Conservation (phyloP, 306 rosid genomes). For the Cicer chorassanicum region DNA sequence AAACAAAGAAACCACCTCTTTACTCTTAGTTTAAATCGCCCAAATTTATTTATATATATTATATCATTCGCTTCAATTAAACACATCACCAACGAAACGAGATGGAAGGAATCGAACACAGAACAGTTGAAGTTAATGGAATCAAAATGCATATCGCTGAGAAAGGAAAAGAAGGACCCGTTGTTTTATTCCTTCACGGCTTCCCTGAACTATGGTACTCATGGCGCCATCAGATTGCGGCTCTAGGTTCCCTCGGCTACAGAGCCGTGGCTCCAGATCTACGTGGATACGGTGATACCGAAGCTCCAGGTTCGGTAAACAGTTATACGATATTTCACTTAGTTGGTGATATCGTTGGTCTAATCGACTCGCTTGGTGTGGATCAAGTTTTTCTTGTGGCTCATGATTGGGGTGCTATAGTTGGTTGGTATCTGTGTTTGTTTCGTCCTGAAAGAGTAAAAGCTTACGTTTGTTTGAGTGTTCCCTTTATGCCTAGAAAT, state of each 20-base stretch:
- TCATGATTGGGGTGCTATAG: constrained; percentile 54
- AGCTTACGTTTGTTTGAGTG: constrained; percentile 51
- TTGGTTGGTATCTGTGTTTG: constrained; percentile 52
- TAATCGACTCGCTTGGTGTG: constrained; percentile 20
- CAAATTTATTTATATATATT: no score
- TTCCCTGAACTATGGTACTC: constrained; percentile 57
- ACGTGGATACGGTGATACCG: constrained; percentile 51
- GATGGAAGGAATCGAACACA: constrained; percentile 49
- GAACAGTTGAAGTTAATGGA: constrained; percentile 48
- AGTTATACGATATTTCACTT: constrained; percentile 40
- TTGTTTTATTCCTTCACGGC: constrained; percentile 51
- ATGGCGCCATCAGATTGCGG: constrained; percentile 49
- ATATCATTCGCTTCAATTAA: no score
- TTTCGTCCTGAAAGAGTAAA: constrained; percentile 43
- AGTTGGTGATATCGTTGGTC: constrained; percentile 45
- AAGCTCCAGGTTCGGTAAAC: not conserved
- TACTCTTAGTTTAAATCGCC: no score
- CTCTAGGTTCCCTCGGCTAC: constrained; percentile 45
- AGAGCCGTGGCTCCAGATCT: constrained; percentile 45
- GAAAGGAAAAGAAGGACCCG: constrained; percentile 49
- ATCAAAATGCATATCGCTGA: constrained; percentile 54
- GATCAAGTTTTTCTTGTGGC: constrained; percentile 46
- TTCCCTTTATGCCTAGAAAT: constrained; percentile 38
- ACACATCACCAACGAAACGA: no score
- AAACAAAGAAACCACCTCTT: no score